Evolutionary conservation across 1,139 yeast genomes (phyloP), one percentile per base, ranked within the genome.

Genomic region (Geotrichum aggregatum): DNA sequence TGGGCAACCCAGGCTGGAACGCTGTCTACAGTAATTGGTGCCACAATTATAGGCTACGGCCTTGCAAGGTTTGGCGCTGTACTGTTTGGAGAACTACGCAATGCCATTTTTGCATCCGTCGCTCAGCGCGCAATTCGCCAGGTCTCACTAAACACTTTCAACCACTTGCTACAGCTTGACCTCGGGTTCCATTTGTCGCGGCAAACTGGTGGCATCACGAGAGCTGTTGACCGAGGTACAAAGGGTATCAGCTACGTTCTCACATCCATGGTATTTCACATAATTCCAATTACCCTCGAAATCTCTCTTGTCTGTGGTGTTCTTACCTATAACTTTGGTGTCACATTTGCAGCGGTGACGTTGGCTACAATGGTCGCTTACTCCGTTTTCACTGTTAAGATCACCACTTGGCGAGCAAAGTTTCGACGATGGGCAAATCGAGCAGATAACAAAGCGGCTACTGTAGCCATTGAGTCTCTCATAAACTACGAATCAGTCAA

Each of bases 201-300:
- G 61, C 98, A 92, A 66, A 94, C 98, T 0, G 99, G 99, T 60
- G 98, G 96, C 0, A 71, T 92, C 44, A 92, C 97, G 0, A 75
- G 98, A 57, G 98, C 98, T 1, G 94, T 92, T 63, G 99, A 92
- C 65, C 76, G 98, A 61, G 99, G 99, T 66, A 92, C 98, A 1
- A 92, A 92, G 62, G 98, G 99, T 70, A 91, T 92, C 50, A 84
- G 95, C 22, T 91, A 86, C 63, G 97, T 92, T 3, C 73, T 92
- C 49, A 83, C 87, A 38, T 96, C 98, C 2, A 87, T 92, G 96
- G 96, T 94, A 10, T 91, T 92, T 72, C 98, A 94, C 66, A 89
- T 92, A 26, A 76, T 92, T 43, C 99, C 99, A 5, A 85, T 92
- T 36, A 77, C 95, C 1, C 85, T 92, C 66, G 99, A 92, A 68